These are phyloP conservation scores for Albifimbria verrucaria DNA, from an alignment of 2,329 filamentous ascomycete genomes.

Conservation along the genomic window DNA sequence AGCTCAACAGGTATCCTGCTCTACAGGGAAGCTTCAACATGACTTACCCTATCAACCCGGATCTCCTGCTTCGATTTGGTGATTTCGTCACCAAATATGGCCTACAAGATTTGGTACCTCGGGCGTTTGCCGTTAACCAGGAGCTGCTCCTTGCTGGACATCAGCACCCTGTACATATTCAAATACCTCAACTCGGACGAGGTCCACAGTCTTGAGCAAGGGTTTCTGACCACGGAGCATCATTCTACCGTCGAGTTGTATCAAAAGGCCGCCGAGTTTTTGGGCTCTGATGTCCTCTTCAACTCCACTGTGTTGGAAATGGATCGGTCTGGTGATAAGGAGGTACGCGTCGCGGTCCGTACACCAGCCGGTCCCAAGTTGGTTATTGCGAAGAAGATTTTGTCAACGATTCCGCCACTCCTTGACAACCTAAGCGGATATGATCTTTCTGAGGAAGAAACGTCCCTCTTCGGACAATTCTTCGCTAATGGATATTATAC, in stretches of 20 bases:
- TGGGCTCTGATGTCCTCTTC: background rate
- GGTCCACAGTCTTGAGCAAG: background rate
- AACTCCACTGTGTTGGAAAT: background rate
- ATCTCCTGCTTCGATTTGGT: background rate
- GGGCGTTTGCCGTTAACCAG: background rate
- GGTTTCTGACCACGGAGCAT: background rate
- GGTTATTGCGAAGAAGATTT: background rate
- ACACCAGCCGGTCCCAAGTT: background rate
- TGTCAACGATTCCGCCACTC: background rate
- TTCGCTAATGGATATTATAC: background rate
- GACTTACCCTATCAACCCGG: background rate
- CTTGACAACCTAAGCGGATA: background rate
- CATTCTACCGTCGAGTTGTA: background rate
- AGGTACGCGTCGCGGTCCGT: background rate
- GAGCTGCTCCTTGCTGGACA: background rate
- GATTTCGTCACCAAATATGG: background rate
- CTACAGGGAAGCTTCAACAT: background rate
- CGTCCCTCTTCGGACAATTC: background rate
- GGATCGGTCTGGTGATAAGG: background rate
- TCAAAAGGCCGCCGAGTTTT: background rate
- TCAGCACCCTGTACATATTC: background rate
- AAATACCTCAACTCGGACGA: background rate
- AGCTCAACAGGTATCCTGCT: background rate
- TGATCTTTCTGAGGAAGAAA: background rate
- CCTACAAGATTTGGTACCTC: background rate